These are phyloP conservation scores for Hyaloscypha bicolor DNA, from an alignment of 495 filamentous ascomycete genomes.

Conservation along the genomic window DNA sequence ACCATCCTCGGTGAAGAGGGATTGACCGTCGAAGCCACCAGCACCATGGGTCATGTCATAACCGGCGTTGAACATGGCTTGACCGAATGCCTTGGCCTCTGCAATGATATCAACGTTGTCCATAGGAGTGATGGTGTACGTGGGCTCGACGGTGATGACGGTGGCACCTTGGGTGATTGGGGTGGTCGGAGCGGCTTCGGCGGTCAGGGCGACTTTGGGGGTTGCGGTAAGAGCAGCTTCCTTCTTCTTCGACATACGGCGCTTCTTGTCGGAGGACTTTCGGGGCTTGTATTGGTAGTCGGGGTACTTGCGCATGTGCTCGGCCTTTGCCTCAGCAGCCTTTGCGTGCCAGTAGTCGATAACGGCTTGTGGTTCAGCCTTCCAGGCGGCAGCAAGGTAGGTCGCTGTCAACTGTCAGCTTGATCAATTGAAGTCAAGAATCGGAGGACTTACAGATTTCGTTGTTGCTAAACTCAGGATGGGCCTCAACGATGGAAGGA, in stretches of 20 bases:
- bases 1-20: too few relatives aligned
- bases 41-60: too few relatives aligned
- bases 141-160: too few relatives aligned
- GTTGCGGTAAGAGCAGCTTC: not conserved
- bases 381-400: slow-evolving; percentile 49
- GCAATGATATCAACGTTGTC: too few relatives aligned
- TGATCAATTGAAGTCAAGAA: not conserved
- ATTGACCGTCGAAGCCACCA: too few relatives aligned
- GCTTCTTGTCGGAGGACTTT: slow-evolving; percentile 49
- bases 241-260: not conserved
- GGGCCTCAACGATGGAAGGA: slow-evolving; percentile 35
- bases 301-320: slow-evolving; percentile 47
- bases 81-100: too few relatives aligned
- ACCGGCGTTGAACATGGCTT: too few relatives aligned
- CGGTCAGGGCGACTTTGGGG: not conserved
- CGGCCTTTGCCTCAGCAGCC: slow-evolving; percentile 42
- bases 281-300: slow-evolving; percentile 53
- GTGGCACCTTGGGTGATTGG: too few relatives aligned
- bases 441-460: slow-evolving; percentile 47
- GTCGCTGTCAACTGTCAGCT: slow-evolving; percentile 41
- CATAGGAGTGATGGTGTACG: too few relatives aligned
- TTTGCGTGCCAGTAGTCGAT: slow-evolving; percentile 38
- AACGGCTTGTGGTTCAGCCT: slow-evolving; percentile 37
- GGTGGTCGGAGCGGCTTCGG: too few relatives aligned
- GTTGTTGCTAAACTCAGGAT: slow-evolving; percentile 46